Base-by-base conservation (phyloP, 345 rosid species). In the Punica granatum region DNA sequence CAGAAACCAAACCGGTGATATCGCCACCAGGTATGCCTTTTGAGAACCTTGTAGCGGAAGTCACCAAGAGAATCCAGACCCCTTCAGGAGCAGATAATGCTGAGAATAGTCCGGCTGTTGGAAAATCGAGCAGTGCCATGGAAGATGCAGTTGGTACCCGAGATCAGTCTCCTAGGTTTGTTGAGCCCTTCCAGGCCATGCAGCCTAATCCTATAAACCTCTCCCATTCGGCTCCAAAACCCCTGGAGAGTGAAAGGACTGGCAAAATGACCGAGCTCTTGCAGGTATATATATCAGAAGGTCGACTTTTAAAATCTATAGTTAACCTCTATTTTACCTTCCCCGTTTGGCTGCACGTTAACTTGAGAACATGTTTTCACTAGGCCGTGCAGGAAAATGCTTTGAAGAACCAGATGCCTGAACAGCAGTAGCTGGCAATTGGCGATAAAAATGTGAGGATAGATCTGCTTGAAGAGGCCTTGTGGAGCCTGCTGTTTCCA, bases 301-400 rank as follows among this genome's bases (percentile, higher is more conserved):
- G 32, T 64, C 35, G 44, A 63, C 48, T 18, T 66, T 64, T 42
- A 15, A 68, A 44, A 64, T 35, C 37, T 23, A 8, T 33, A 42
- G 32, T 51, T 51, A n/a, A 10, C 11, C 9, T 51, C 58, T 23
- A 1, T n/a, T 5, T 2, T 51, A 9, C 58, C 13, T 66, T 43
- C 32, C 26, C 23, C 19, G 11, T 65, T 23, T 26, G 23, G 5
- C 16, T 21, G 21, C 56, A 2, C 9, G 23, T 31, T 37, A 44
- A 9, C 16, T 25, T 37, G 37, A 42, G 28, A 31, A 53, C 14
- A 25, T 46, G 33, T 51, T 68, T 69, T 53, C 34, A 73, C 54
- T 66, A 92, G 98, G 92, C 90, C 73, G 84, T 92, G 85, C 98
- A 87, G 91, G 97, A 84, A 74, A 90, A 85, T 75, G 88, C 83